Evolutionary conservation across 371 early-diverging fungal genomes (phyloP).

Genomic region (Batkoa obscura): DNA sequence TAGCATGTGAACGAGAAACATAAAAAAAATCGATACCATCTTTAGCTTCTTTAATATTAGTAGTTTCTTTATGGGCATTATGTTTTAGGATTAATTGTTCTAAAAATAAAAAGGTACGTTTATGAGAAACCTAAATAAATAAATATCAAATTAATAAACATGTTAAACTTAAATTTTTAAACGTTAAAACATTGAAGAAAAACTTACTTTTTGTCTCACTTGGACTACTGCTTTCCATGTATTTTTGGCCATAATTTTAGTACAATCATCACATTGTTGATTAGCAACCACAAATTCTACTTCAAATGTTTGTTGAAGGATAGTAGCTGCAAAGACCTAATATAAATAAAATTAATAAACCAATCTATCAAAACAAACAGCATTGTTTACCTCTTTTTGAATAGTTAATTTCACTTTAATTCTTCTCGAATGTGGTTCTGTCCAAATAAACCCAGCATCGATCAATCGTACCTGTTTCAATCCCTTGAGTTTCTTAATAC

Average conservation of each 20-base stretch:
- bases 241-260: constrained; percentile 93
- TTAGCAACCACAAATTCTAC: constrained; percentile 86
- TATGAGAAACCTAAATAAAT: constrained; percentile 66
- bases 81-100: constrained; percentile 98
- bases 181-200: background rate
- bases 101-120: constrained; percentile 94
- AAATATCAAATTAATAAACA: too few species aligned
- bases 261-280: constrained; percentile 97
- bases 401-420: constrained; percentile 94
- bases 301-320: constrained; percentile 87
- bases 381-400: constrained; percentile 67
- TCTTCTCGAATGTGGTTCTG: constrained; percentile 92
- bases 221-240: constrained; percentile 99
- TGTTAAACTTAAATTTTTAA: background rate
- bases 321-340: constrained; percentile 77
- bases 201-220: constrained; percentile 91
- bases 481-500: constrained; percentile 85
- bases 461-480: constrained; percentile 81
- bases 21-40: constrained; percentile 99
- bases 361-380: constrained; percentile 8
- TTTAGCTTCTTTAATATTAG: constrained; percentile 92
- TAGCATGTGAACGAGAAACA: constrained; percentile 73
- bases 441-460: constrained; percentile 97
- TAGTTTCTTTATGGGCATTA: constrained; percentile 88
- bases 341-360: background rate